Percentiles rank a stretch among this genome's conserved stretches.
Conservation (phyloP, 495 filamentous ascomycete species). For the Penicillium bialowiezense region DNA sequence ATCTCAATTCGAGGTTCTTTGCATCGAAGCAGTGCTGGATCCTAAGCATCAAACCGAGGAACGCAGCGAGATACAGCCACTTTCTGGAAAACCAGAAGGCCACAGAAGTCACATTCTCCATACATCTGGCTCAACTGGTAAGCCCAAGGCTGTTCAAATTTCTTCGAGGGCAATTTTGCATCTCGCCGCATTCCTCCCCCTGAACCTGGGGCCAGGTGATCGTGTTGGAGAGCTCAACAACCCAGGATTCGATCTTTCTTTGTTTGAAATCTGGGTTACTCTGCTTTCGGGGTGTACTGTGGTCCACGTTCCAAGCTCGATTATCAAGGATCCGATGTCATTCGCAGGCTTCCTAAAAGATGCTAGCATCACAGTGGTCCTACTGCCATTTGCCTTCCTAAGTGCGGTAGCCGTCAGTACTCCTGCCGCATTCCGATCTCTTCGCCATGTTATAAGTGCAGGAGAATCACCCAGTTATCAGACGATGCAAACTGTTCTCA, state of each 20-base stretch:
- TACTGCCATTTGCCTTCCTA: conserved; percentile 5
- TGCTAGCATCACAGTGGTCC: not conserved
- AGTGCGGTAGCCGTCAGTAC: conserved; percentile 2
- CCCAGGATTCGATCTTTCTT: conserved; percentile 5
- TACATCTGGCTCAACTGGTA: conserved; percentile 17
- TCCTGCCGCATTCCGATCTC: conserved; percentile 4
- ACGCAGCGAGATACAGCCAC: too few relatives aligned
- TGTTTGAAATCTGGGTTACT: conserved; percentile 8
- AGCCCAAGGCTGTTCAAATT: conserved; percentile 16
- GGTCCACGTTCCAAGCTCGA: not conserved
- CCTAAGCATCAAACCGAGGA: not conserved
- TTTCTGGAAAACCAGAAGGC: not conserved
- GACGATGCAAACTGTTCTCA: conserved; percentile 1
- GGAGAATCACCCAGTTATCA: conserved; percentile 6
- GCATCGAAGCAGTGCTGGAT: not conserved
- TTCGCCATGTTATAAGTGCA: conserved; percentile 6
- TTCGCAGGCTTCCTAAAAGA: not conserved
- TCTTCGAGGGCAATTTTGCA: conserved; percentile 1
- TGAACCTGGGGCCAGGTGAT: not conserved
- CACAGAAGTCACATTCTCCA: conserved; percentile 11
- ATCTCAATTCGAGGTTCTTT: not conserved
- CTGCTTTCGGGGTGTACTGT: conserved; percentile 4
- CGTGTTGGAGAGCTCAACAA: conserved; percentile 1
- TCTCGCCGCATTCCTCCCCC: not conserved
- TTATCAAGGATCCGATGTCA: conserved; percentile 9